These are phyloP conservation scores for Chimonanthus salicifolius DNA, from an alignment of 164 flowering plant species.

Conservation along the genomic window DNA sequence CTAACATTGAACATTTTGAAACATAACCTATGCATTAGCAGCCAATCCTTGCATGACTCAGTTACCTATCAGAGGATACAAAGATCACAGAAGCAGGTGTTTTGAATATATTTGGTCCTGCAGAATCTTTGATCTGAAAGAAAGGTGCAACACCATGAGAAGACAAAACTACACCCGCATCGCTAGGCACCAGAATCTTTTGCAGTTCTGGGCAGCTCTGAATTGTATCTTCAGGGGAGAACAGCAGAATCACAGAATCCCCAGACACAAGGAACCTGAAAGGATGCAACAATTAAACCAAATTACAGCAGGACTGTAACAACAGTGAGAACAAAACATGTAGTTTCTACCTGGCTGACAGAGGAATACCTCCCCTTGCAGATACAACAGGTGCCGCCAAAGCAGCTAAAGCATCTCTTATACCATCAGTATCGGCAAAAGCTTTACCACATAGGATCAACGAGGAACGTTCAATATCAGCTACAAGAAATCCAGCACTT, in stretches of 20 bases:
- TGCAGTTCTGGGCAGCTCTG: slow-evolving; percentile 25
- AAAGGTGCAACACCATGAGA: slow-evolving; percentile 40
- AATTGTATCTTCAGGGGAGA: slow-evolving; percentile 38
- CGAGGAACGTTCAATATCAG: slow-evolving; percentile 44
- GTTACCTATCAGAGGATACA: slow-evolving; percentile 44
- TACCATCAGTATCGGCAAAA: slow-evolving; percentile 31
- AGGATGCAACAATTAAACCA: slow-evolving; percentile 1
- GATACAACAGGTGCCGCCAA: slow-evolving; percentile 39
- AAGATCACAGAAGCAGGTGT: slow-evolving; percentile 39
- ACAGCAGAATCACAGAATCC: slow-evolving; percentile 38
- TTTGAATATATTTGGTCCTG: slow-evolving; percentile 26
- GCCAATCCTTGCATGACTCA: not conserved
- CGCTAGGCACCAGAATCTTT: slow-evolving; percentile 22
- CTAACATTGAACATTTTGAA: not conserved
- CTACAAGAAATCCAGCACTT: slow-evolving; percentile 37
- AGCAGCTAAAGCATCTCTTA: slow-evolving; percentile 36
- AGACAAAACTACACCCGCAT: slow-evolving; percentile 43
- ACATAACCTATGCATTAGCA: not conserved
- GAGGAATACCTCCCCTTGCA: slow-evolving; percentile 47
- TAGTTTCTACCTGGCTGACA: slow-evolving; percentile 37
- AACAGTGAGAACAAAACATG: not conserved
- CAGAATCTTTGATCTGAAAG: slow-evolving; percentile 31
- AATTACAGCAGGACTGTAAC: slow-evolving; percentile 1
- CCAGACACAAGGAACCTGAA: slow-evolving; percentile 42
- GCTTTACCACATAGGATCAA: slow-evolving; percentile 51